Evolutionary conservation across 2,329 filamentous ascomycete species (phyloP).

Genomic region (Colletotrichum ledebouriae): DNA sequence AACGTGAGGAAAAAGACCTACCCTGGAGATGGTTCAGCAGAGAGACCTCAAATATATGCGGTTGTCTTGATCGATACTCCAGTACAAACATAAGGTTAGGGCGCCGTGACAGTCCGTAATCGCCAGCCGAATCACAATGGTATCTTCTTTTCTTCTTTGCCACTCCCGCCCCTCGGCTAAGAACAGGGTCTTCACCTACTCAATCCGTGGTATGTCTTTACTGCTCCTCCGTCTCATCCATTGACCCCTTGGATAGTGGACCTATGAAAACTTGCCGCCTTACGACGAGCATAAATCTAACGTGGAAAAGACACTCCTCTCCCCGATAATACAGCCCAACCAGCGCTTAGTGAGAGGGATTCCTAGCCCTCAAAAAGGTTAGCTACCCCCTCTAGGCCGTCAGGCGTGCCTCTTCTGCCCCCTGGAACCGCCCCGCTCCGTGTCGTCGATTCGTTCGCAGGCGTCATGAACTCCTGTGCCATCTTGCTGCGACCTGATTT

Average conservation of each 20-base stretch:
- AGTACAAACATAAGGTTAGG: not conserved
- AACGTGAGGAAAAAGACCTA: too few relatives aligned
- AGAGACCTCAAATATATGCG: too few relatives aligned
- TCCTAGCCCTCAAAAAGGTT: constrained; percentile 61
- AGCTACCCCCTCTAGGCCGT: constrained; percentile 68
- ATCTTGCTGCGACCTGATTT: constrained; percentile 67
- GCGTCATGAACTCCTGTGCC: constrained; percentile 76
- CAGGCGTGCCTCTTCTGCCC: constrained; percentile 58
- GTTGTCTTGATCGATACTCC: not conserved
- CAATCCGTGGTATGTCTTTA: constrained; percentile 16
- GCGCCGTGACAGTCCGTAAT: not conserved
- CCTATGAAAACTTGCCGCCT: too few relatives aligned
- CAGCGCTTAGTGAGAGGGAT: not conserved
- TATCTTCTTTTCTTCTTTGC: constrained; percentile 27
- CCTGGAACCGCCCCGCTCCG: constrained; percentile 47
- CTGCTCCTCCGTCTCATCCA: not conserved
- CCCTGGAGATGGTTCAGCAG: too few relatives aligned
- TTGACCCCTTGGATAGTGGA: too few relatives aligned
- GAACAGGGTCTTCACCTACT: not conserved
- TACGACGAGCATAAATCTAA: too few relatives aligned
- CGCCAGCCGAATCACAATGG: constrained; percentile 10
- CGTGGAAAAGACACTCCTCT: not conserved
- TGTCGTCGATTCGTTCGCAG: constrained; percentile 48
- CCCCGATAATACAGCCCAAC: not conserved
- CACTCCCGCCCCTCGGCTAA: not conserved